Percentiles rank a stretch among this genome's conserved stretches.
Conservation (phyloP, 805 yeast genomes). For the Candida wancherniae region DNA sequence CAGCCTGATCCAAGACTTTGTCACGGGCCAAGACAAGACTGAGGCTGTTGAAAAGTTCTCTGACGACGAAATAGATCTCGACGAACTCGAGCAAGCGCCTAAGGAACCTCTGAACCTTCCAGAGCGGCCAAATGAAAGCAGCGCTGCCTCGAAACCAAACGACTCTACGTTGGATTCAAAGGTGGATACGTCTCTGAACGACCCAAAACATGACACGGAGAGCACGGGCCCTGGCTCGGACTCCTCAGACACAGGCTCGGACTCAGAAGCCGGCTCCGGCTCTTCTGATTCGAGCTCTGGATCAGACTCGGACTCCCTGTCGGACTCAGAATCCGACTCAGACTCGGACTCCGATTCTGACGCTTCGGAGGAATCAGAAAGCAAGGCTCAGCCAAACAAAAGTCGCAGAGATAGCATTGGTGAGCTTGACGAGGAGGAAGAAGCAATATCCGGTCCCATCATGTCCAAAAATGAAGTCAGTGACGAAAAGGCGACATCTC, state of each 20-base stretch:
- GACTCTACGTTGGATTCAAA: no score
- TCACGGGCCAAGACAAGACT: constrained; percentile 1
- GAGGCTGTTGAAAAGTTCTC: constrained; percentile 11
- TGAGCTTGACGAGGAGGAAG: constrained; percentile 42
- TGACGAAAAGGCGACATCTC: constrained; percentile 60
- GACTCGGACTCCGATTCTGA: constrained; percentile 9
- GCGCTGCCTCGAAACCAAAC: no score
- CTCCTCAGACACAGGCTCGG: constrained; percentile 1
- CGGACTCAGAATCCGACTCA: constrained; percentile 7
- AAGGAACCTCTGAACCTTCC: no score
- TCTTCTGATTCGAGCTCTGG: constrained; percentile 1
- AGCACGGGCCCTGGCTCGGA: no score
- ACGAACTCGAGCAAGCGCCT: no score
- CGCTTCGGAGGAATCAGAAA: constrained; percentile 1
- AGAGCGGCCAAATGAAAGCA: no score
- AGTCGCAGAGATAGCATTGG: constrained; percentile 8
- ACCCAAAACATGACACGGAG: no score
- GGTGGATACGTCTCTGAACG: no score
- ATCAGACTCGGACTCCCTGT: constrained; percentile 4
- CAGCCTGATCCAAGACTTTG: constrained; percentile 1
- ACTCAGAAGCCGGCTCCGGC: neutral
- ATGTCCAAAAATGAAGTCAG: constrained; percentile 69
- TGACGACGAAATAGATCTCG: constrained; percentile 15
- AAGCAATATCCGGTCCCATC: constrained; percentile 56
- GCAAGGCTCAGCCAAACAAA: no score